Evolutionary conservation across 1,284 basidiomycete genomes (phyloP).

Genomic region (Irpex rosettiformis): DNA sequence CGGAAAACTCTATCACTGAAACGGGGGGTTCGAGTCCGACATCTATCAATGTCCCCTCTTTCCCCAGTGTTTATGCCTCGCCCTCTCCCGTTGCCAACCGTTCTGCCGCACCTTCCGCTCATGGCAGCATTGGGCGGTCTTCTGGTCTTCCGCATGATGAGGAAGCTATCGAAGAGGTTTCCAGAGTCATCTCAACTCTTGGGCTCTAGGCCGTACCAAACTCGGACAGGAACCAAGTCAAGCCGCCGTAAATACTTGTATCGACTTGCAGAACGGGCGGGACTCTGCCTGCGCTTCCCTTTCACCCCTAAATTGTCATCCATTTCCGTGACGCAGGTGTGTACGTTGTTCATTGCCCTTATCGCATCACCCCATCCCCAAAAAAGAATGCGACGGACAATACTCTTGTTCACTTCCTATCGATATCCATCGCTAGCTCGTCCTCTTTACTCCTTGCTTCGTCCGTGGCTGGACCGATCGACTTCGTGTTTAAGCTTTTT

Average conservation of each 20-base stretch:
- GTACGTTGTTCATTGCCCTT: neutral
- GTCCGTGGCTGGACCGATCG: neutral
- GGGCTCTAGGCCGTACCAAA: conserved; percentile 44
- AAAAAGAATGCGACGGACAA: conserved; percentile 9
- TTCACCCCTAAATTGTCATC: neutral
- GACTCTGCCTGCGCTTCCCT: neutral
- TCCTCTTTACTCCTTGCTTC: too few relatives aligned
- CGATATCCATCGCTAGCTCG: neutral
- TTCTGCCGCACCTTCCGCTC: conserved; percentile 31
- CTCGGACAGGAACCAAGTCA: neutral
- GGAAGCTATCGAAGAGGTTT: conserved; percentile 66
- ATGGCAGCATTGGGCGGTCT: conserved; percentile 29
- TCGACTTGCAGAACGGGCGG: conserved; percentile 1
- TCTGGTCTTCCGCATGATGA: conserved; percentile 51
- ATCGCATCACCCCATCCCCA: conserved; percentile 1
- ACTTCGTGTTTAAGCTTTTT: neutral
- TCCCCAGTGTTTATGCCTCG: conserved; percentile 78
- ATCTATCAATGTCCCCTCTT: conserved; percentile 70
- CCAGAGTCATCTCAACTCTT: conserved; percentile 74
- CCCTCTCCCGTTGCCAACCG: conserved; percentile 39
- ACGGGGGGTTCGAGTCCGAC: conserved; percentile 69
- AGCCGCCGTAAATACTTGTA: neutral
- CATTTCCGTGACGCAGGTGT: conserved; percentile 12
- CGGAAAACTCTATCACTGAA: conserved; percentile 62
- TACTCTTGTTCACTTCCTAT: conserved; percentile 9